Percentiles rank a stretch among this genome's conserved stretches.
Evolutionary conservation across 108 stramenopile species (phyloP).

Genomic region (Cyclostephanos tholiformis): DNA sequence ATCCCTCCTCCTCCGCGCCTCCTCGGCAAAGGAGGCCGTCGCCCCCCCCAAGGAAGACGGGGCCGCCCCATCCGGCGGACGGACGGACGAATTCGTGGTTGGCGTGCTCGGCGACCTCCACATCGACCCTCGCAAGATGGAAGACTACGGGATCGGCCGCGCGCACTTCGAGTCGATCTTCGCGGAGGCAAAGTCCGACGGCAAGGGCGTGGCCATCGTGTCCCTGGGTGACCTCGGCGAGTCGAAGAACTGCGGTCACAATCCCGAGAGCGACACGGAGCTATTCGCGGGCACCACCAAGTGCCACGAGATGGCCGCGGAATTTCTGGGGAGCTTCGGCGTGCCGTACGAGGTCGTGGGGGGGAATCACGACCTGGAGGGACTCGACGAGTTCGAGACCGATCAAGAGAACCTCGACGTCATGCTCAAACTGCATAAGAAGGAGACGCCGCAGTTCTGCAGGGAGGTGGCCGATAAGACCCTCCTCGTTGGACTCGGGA

Average conservation of each 20-base stretch:
- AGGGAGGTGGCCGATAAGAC: constrained; percentile 87
- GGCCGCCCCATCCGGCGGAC: neutral
- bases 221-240: constrained; percentile 59
- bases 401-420: constrained; percentile 84
- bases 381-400: constrained; percentile 90
- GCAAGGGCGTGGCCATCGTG: constrained; percentile 49
- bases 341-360: constrained; percentile 55
- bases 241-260: constrained; percentile 42
- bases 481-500: constrained; percentile 82
- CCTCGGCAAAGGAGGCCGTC: neutral
- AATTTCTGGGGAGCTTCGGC: constrained; percentile 66
- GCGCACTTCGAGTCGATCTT: constrained; percentile 55
- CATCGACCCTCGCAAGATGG: constrained; percentile 83
- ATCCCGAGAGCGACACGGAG: constrained; percentile 47
- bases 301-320: constrained; percentile 66
- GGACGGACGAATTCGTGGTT: constrained; percentile 49
- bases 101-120: constrained; percentile 84
- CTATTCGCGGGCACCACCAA: constrained; percentile 68
- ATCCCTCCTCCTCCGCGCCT: constrained; percentile 10
- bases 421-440: constrained; percentile 63
- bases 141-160: constrained; percentile 61
- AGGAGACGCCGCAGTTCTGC: constrained; percentile 80
- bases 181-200: constrained; percentile 62
- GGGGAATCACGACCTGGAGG: constrained; percentile 91
- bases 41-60: neutral